Percentiles rank a stretch among this genome's conserved stretches.
phyloP scores from a whole-genome alignment of 2,329 filamentous ascomycete genomes.

The Huntiella bhutanensis region DNA sequence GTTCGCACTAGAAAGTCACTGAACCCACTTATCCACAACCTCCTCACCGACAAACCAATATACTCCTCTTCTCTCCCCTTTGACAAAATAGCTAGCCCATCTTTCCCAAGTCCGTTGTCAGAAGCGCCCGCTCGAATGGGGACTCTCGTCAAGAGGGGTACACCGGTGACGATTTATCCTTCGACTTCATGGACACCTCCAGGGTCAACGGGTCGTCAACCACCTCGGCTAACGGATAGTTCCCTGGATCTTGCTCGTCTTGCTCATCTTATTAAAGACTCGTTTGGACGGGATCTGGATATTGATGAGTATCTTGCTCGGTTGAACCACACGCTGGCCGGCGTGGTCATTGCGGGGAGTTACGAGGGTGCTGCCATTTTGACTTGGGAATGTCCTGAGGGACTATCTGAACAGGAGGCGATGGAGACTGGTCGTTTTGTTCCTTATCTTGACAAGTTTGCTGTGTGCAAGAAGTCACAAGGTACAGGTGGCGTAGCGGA shows the following conservation, averaged over 20 bases:
- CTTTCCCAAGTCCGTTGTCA: conserved; percentile 3
- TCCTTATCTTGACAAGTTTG: conserved; percentile 94
- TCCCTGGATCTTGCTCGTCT: conserved; percentile 69
- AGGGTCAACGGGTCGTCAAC: conserved; percentile 41
- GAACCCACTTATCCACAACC: conserved; percentile 87
- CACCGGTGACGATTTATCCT: conserved; percentile 72
- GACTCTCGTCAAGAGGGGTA: conserved; percentile 78
- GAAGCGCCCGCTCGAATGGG: conserved; percentile 22
- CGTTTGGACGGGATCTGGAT: conserved; percentile 71
- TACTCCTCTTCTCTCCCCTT: conserved; percentile 79
- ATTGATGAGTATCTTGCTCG: conserved; percentile 64
- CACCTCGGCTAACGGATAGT: conserved; percentile 54
- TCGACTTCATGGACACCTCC: conserved; percentile 37
- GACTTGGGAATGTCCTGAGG: conserved; percentile 72
- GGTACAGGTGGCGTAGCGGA: conserved; percentile 86
- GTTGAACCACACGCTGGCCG: conserved; percentile 66
- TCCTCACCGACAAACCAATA: conserved; percentile 84
- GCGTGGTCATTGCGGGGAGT: conserved; percentile 83
- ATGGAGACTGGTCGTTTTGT: conserved; percentile 46
- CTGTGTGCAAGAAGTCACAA: conserved; percentile 72
- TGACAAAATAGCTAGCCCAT: conserved; percentile 32
- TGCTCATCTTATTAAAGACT: conserved; percentile 79
- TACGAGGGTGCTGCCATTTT: conserved; percentile 92
- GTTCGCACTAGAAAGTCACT: conserved; percentile 29
- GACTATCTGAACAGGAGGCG: conserved; percentile 33